phyloP scores from a whole-genome alignment of 202 grass and related monocot species.

The Digitaria exilis region DNA sequence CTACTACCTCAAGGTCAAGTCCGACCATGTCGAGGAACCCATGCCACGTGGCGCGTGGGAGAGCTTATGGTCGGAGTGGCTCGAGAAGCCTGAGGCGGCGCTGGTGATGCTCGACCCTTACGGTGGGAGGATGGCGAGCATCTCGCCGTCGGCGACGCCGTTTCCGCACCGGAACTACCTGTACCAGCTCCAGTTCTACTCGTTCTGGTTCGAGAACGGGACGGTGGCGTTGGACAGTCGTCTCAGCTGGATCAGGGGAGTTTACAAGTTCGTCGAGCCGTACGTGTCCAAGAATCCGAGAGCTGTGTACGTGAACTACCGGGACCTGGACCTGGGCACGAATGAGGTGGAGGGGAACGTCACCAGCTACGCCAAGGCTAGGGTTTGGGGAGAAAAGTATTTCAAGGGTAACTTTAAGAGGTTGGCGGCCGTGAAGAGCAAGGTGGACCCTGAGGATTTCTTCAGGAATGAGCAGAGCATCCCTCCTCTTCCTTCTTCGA shows the following conservation, averaged over 20 bases:
- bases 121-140: constrained; percentile 40
- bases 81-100: neutral
- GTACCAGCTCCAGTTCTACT: constrained; percentile 63
- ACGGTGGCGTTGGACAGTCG: neutral
- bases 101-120: constrained; percentile 42
- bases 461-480: constrained; percentile 75
- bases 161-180: constrained; percentile 58
- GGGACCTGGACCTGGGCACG: constrained; percentile 65
- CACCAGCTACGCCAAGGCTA: constrained; percentile 37
- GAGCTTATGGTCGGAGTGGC: neutral
- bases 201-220: constrained; percentile 11
- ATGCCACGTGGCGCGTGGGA: constrained; percentile 11
- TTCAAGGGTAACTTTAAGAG: constrained; percentile 58
- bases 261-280: constrained; percentile 32
- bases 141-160: constrained; percentile 37
- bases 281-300: constrained; percentile 56
- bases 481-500: constrained; percentile 36
- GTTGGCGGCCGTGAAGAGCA: constrained; percentile 47
- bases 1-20: constrained; percentile 41
- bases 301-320: constrained; percentile 62
- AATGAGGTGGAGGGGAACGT: constrained; percentile 22
- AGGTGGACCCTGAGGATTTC: constrained; percentile 58
- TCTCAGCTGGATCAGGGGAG: constrained; percentile 31
- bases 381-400: constrained; percentile 56
- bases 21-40: constrained; percentile 40